Evolutionary conservation across 768 basidiomycete species (phyloP), one percentile per base, ranked within the genome.

Genomic region (Lactarius indigo): DNA sequence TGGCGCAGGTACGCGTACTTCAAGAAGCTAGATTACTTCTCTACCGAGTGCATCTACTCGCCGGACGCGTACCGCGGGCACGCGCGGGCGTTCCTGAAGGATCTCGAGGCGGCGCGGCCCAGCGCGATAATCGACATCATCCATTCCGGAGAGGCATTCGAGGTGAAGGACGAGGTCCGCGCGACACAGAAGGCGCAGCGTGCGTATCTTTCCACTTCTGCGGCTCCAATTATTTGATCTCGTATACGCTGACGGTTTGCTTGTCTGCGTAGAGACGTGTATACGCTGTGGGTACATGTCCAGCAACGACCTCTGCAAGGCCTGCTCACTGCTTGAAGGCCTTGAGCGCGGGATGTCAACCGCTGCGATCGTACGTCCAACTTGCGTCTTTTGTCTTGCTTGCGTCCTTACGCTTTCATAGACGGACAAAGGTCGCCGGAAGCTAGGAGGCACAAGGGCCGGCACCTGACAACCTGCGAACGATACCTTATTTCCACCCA

Each of bases 61-160:
- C 96, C 97, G 10, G 97, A 98, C 75, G 97, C 97, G 5, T 99
- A 99, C 75, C 90, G 97, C 9, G 97, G 97, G 0, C 96, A 98
- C 74, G 95, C 97, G 1, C 85, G 97, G 57, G 87, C 86, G 0
- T 96, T 98, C 72, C 84, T 99, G 44, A 99, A 99, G 77, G 94
- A 97, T 69, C 82, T 98, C 17, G 97, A 99, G 79, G 92, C 90
- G 0, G 90, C 95, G 26, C 84, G 97, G 15, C 96, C 97, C 0
- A 94, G 91, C 73, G 93, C 93, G 1, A 97, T 99, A 70, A 93
- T 99, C 68, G 97, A 99, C 75, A 96, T 98, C 67, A 97, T 98
- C 33, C 94, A 97, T 76, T 95, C 92, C 0, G 96, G 96, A 8
- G 96, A 98, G 74, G 89, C 91, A 1, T 95, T 95, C 72, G 92